A percentile compares a stretch with the other conserved stretches of the same genome.
phyloP scores from a whole-genome alignment of 352 stramenopile genomes.

The Pythium dissotocum region DNA sequence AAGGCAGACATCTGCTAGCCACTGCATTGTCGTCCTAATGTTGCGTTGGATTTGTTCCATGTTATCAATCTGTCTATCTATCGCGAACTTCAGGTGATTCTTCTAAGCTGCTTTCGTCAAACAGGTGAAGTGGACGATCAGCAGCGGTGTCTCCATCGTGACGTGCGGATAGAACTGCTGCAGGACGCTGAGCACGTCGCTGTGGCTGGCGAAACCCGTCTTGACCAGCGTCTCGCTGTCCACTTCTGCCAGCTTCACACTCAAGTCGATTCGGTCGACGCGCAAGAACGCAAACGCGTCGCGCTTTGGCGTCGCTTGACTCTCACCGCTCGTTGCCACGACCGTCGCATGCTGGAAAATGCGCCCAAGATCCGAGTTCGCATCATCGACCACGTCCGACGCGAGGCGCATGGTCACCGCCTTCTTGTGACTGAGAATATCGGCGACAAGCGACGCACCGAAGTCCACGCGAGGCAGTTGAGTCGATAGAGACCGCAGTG shows the following conservation, averaged over 20 bases:
- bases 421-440: slow-evolving; percentile 47
- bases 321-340: slow-evolving; percentile 35
- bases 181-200: slow-evolving; percentile 48
- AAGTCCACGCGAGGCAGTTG: slow-evolving; percentile 61
- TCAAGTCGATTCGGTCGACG: slow-evolving; percentile 39
- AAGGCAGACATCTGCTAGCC: slow-evolving; percentile 27
- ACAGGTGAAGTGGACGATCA: slow-evolving; percentile 58
- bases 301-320: background rate
- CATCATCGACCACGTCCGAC: slow-evolving; percentile 47
- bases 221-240: slow-evolving; percentile 36
- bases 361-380: slow-evolving; percentile 50
- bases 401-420: slow-evolving; percentile 68
- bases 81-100: background rate
- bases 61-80: background rate
- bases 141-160: slow-evolving; percentile 38
- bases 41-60: background rate
- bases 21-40: slow-evolving; percentile 21
- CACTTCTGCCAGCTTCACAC: slow-evolving; percentile 30
- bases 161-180: slow-evolving; percentile 60
- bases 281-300: slow-evolving; percentile 52
- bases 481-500: background rate
- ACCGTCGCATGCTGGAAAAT: slow-evolving; percentile 43
- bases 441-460: slow-evolving; percentile 39
- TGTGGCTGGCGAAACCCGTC: slow-evolving; percentile 42
- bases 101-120: slow-evolving; percentile 10